Evolutionary conservation across 257 asterid genomes (phyloP), one percentile per base, ranked within the genome.

Genomic region (Solanum tacnaense): DNA sequence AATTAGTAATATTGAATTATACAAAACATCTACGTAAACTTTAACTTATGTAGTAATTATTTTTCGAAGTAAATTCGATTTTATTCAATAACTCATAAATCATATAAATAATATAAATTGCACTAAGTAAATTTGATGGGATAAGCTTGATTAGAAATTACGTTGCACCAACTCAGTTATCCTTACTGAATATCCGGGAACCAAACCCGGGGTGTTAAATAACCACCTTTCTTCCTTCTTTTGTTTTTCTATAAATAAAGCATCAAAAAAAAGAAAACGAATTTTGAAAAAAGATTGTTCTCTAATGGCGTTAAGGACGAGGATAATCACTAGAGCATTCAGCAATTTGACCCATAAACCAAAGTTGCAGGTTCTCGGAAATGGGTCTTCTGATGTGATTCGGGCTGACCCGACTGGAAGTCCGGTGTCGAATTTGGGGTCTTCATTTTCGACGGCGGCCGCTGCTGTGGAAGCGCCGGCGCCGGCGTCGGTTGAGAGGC

Each of bases 221-320:
- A 79, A 44, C 84, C 84, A 79, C 36, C 38, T 79, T 56, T 56
- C n/a, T 56, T 52, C 21, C 23, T 52, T 6, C 2, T 36, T 34
- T 1, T 6, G 38, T 62, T 25, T 11, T 5, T 12, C 9, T 5
- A 68, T 68, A 68, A 7, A 38, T 76, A 76, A 38, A 23, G 15
- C 32, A 12, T n/a, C 23, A 76, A 20, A 75, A 75, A 11, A 76
- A 11, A 34, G 21, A 29, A 71, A 71, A 32, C 25, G 4, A 71
- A 71, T 35, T 73, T 79, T 27, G 25, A 10, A 36, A 36, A 75
- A 23, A 75, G 41, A 73, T 16, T 41, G 87, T 60, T 60, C 90
- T 60, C 49, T 65, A 74, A 86, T 86, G 86, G 88, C 84, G 62
- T 36, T 36, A 18, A 88, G 90, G 21, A 71, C 88, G 73, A 71